phyloP scores from a whole-genome alignment of 805 yeast species.

The Candida argentea region DNA sequence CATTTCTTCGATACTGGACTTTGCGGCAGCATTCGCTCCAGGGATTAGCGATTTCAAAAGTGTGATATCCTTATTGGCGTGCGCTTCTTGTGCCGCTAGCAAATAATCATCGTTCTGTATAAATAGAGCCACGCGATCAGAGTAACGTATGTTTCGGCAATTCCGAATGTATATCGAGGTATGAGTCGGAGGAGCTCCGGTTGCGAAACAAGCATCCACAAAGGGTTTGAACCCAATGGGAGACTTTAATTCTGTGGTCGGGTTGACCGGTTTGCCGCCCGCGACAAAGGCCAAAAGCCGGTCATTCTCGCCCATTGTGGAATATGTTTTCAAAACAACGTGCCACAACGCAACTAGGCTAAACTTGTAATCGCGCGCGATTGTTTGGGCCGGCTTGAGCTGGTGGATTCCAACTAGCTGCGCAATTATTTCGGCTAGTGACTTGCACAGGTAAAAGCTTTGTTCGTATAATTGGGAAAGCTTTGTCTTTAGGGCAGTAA shows the following conservation, averaged over 20 bases:
- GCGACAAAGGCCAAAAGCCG: constrained; percentile 33
- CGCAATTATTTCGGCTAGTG: constrained; percentile 16
- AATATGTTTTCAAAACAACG: constrained; percentile 38
- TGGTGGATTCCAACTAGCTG: constrained; percentile 35
- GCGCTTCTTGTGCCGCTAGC: constrained; percentile 42
- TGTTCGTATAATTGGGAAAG: constrained; percentile 24
- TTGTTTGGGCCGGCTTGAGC: constrained; percentile 34
- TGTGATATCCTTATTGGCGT: constrained; percentile 31
- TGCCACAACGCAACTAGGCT: constrained; percentile 48
- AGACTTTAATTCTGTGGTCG: constrained; percentile 39
- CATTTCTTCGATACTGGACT: too few relatives aligned
- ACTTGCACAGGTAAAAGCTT: constrained; percentile 17
- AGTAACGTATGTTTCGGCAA: constrained; percentile 35
- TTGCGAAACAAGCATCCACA: constrained; percentile 38
- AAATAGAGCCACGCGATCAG: constrained; percentile 40
- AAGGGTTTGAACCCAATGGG: constrained; percentile 68
- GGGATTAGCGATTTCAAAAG: constrained; percentile 5
- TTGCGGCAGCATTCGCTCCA: too few relatives aligned
- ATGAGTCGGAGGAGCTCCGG: constrained; percentile 45
- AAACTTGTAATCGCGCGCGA: constrained; percentile 45
- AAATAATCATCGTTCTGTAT: constrained; percentile 41
- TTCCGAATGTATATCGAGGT: constrained; percentile 51
- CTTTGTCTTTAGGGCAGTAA: constrained; percentile 22
- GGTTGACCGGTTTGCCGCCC: constrained; percentile 26
- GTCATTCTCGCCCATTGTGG: constrained; percentile 41